A percentile compares a stretch with the other conserved stretches of the same genome.
These are phyloP conservation scores for Populus alba DNA, from an alignment of 345 rosid genomes.

Conservation along the genomic window DNA sequence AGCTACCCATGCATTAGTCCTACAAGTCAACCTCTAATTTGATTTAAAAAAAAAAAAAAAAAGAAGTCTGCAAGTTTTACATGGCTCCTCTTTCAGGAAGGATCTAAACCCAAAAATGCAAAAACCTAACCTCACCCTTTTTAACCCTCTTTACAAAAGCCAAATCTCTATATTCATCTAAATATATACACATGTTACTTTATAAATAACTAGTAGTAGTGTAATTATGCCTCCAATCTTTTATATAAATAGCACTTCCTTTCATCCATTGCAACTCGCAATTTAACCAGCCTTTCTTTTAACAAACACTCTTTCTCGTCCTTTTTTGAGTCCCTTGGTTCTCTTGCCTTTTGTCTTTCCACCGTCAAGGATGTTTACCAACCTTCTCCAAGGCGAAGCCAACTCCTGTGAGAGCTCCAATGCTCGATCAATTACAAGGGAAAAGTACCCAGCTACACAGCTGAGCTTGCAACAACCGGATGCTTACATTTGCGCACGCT, in stretches of 20 bases:
- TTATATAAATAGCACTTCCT: not conserved
- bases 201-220: not conserved
- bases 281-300: not conserved
- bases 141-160: not conserved
- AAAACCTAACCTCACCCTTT: not conserved
- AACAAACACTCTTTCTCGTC: too few species aligned
- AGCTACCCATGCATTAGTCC: not conserved
- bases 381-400: not conserved
- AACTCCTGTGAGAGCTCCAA: conserved; percentile 1
- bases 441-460: not conserved
- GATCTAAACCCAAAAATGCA: not conserved
- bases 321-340: not conserved
- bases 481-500: conserved; percentile 8
- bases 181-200: too few species aligned
- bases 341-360: not conserved
- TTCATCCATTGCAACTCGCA: not conserved
- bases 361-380: too few species aligned
- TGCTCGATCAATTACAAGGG: not conserved
- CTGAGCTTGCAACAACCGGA: not conserved
- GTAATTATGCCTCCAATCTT: not conserved
- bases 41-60: not conserved
- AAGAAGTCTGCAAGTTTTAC: not conserved
- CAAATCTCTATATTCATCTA: too few species aligned
- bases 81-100: not conserved
- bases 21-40: not conserved